phyloP scores from a whole-genome alignment of 1,284 basidiomycete genomes.

The Hypsizygus ulmarius region DNA sequence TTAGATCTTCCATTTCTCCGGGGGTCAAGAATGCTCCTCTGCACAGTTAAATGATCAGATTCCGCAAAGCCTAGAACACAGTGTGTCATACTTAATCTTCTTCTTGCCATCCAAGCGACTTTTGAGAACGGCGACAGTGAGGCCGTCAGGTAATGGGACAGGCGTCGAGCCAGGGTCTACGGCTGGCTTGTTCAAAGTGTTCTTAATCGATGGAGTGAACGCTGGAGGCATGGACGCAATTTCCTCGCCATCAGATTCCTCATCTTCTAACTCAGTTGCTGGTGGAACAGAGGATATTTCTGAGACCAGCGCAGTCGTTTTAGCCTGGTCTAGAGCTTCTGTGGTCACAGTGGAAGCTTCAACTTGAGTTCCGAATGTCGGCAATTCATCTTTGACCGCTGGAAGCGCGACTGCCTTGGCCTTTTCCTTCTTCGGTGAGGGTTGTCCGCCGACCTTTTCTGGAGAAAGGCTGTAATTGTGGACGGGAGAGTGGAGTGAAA shows the following conservation, averaged over 20 bases:
- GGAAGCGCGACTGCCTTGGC: slow-evolving; percentile 20
- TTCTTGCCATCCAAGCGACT: slow-evolving; percentile 74
- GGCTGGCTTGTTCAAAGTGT: slow-evolving; percentile 42
- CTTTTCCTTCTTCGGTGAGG: slow-evolving; percentile 25
- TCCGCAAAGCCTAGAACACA: background rate
- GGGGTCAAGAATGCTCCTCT: slow-evolving; percentile 80
- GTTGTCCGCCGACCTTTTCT: slow-evolving; percentile 45
- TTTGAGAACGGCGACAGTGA: slow-evolving; percentile 62
- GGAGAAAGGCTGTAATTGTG: slow-evolving; percentile 52
- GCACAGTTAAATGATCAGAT: slow-evolving; percentile 1
- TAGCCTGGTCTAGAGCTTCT: background rate
- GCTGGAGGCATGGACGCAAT: slow-evolving; percentile 46
- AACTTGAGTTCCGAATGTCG: slow-evolving; percentile 15
- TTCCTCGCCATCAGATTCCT: slow-evolving; percentile 23
- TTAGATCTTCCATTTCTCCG: slow-evolving; percentile 79
- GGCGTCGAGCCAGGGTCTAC: slow-evolving; percentile 22
- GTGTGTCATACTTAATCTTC: slow-evolving; percentile 67
- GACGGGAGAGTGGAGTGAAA: slow-evolving; percentile 59
- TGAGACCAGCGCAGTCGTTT: background rate
- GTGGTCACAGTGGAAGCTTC: slow-evolving; percentile 5
- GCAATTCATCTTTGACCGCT: slow-evolving; percentile 20
- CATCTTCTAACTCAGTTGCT: slow-evolving; percentile 17
- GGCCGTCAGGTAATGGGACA: slow-evolving; percentile 55
- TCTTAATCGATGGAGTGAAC: slow-evolving; percentile 67
- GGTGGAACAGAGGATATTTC: slow-evolving; percentile 29